Evolutionary conservation across 768 basidiomycete genomes (phyloP).

Genomic region (Boletales sp.): DNA sequence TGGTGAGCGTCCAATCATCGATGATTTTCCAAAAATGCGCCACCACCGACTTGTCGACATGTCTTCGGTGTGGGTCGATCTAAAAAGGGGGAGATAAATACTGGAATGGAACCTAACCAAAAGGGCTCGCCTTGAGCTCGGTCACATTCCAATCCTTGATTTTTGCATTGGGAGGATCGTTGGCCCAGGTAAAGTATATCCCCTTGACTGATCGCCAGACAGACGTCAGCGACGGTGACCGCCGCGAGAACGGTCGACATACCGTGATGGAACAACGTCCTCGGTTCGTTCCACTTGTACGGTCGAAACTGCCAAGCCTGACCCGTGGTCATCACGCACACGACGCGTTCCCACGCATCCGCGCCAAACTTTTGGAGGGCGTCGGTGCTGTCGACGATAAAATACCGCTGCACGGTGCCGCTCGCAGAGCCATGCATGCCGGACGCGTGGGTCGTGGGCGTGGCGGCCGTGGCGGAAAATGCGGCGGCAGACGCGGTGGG

Average conservation of each 20-base stretch:
- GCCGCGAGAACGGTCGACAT: constrained; percentile 7
- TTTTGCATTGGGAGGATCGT: constrained; percentile 83
- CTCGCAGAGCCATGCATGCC: constrained; percentile 23
- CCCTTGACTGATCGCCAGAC: constrained; percentile 70
- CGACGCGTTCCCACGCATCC: constrained; percentile 95
- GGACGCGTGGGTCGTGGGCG: neutral
- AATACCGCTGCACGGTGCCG: constrained; percentile 56
- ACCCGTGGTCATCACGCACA: constrained; percentile 97
- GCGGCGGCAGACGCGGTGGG: constrained; percentile 23
- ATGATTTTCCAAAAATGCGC: constrained; percentile 95
- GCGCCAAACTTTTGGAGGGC: constrained; percentile 88
- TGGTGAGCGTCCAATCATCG: constrained; percentile 76
- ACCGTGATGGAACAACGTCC: constrained; percentile 93
- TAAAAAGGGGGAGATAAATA: constrained; percentile 25
- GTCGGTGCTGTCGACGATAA: constrained; percentile 89
- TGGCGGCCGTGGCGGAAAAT: constrained; percentile 11
- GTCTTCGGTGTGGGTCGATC: constrained; percentile 89
- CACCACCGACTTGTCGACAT: constrained; percentile 91
- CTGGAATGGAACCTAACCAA: neutral
- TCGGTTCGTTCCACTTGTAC: constrained; percentile 96
- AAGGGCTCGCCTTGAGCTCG: constrained; percentile 70
- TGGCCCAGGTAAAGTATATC: constrained; percentile 91
- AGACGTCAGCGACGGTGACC: neutral
- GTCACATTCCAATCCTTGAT: constrained; percentile 98
- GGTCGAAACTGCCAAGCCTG: constrained; percentile 98